Conservation (phyloP, 192 early-diverging fungal genomes). For the Podila epicladia region DNA sequence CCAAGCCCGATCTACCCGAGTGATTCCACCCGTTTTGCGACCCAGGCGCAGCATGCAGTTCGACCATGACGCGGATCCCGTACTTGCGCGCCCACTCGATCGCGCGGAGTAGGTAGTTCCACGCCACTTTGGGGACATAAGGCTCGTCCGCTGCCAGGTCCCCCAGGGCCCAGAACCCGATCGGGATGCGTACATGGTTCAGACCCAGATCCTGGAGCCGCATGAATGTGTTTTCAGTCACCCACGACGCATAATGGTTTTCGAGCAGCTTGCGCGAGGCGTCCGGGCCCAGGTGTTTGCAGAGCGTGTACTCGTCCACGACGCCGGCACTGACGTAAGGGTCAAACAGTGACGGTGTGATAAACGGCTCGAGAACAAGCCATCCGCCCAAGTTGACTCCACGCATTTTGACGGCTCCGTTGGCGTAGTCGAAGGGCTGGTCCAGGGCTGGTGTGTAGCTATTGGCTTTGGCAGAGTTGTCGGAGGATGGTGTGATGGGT, state of each 20-base stretch:
- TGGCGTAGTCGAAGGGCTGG: constrained; percentile 54
- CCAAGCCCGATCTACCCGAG: constrained; percentile 50
- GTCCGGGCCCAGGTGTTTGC: constrained; percentile 61
- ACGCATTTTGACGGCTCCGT: constrained; percentile 55
- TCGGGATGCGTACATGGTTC: constrained; percentile 75
- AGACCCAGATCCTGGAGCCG: constrained; percentile 63
- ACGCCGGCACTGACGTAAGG: constrained; percentile 39
- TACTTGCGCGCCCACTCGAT: constrained; percentile 74
- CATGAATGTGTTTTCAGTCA: constrained; percentile 67
- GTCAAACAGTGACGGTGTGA: constrained; percentile 61
- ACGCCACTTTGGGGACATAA: constrained; percentile 67
- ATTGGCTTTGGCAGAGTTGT: constrained; percentile 44
- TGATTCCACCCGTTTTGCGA: constrained; percentile 79
- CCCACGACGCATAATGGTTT: constrained; percentile 68
- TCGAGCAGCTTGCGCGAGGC: constrained; percentile 58
- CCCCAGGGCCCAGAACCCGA: constrained; percentile 77
- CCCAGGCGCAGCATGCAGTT: constrained; percentile 75
- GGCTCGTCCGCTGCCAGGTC: constrained; percentile 58
- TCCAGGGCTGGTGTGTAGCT: constrained; percentile 50
- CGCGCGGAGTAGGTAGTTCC: constrained; percentile 63
- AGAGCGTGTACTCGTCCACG: constrained; percentile 75
- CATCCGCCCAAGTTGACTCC: constrained; percentile 80
- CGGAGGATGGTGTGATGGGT: constrained; percentile 7
- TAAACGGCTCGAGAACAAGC: constrained; percentile 72
- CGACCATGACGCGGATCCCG: constrained; percentile 72